phyloP scores from a whole-genome alignment of 495 filamentous ascomycete genomes.

The Penicillium riverlandense region DNA sequence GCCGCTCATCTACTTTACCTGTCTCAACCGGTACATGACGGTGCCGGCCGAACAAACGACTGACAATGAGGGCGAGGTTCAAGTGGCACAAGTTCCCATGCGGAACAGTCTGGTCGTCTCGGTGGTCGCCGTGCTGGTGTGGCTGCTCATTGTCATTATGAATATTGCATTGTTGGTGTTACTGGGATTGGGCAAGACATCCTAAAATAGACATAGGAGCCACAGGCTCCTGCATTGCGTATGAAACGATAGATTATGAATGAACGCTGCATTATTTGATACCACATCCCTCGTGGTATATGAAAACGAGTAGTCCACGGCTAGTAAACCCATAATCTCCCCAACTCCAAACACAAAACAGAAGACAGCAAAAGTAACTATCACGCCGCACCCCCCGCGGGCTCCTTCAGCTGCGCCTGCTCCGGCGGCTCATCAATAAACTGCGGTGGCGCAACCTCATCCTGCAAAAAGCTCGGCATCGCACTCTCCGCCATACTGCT shows the following conservation, averaged over 20 bases:
- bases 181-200: conserved; percentile 51
- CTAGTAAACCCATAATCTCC: no score
- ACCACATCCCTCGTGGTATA: no score
- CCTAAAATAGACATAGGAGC: not conserved
- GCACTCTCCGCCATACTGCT: conserved; percentile 50
- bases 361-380: not conserved
- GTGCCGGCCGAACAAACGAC: conserved; percentile 35
- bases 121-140: conserved; percentile 49
- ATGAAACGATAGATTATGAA: not conserved
- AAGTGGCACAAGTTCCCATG: conserved; percentile 42
- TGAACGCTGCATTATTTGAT: not conserved
- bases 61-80: conserved; percentile 16
- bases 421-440: conserved; percentile 82
- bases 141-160: conserved; percentile 64
- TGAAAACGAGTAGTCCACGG: no score
- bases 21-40: conserved; percentile 73
- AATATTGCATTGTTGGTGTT: conserved; percentile 67
- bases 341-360: no score
- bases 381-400: conserved; percentile 35
- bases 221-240: no score
- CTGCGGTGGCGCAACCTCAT: conserved; percentile 68
- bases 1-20: conserved; percentile 84
- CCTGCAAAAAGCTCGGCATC: conserved; percentile 81
- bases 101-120: conserved; percentile 54
- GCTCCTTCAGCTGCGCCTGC: conserved; percentile 70